Percentiles rank a stretch among this genome's conserved stretches.
Evolutionary conservation across 2,329 filamentous ascomycete species (phyloP).

Genomic region (Xylariaceae sp.): DNA sequence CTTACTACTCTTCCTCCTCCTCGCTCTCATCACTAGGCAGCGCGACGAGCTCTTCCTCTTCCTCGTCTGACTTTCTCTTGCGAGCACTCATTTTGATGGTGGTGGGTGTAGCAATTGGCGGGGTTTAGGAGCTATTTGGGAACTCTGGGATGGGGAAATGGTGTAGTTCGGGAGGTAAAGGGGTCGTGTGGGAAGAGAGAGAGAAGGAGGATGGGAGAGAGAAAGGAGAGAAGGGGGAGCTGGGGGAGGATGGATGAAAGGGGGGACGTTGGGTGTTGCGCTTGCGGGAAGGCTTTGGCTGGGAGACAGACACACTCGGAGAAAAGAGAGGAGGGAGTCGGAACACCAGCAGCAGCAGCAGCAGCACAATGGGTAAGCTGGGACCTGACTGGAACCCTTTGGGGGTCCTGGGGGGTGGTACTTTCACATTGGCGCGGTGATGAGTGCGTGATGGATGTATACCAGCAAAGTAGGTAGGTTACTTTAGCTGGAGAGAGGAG

Average conservation of each 20-base stretch:
- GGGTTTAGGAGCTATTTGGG: slow-evolving; percentile 9
- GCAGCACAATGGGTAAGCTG: slow-evolving; percentile 9
- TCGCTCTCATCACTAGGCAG: slow-evolving; percentile 34
- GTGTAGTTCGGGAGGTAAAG: slow-evolving; percentile 12
- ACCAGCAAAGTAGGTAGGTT: slow-evolving; percentile 5
- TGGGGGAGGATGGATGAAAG: slow-evolving; percentile 18
- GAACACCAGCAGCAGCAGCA: background rate
- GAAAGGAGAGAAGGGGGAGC: slow-evolving; percentile 18
- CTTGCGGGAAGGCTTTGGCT: slow-evolving; percentile 25
- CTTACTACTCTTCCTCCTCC: slow-evolving; percentile 35
- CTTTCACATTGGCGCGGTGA: background rate
- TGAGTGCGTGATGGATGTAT: slow-evolving; percentile 12
- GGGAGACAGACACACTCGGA: slow-evolving; percentile 9
- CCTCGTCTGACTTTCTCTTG: slow-evolving; percentile 33
- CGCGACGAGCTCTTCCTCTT: slow-evolving; percentile 34
- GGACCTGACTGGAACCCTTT: no score
- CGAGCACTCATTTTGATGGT: slow-evolving; percentile 27
- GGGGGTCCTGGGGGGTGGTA: slow-evolving; percentile 5
- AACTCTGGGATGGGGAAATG: slow-evolving; percentile 2
- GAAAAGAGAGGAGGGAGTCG: slow-evolving; percentile 8
- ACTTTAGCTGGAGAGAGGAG: slow-evolving; percentile 3
- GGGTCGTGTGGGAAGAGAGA: slow-evolving; percentile 19
- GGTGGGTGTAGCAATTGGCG: no score
- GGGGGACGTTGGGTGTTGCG: slow-evolving; percentile 26
- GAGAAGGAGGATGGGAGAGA: slow-evolving; percentile 13